phyloP scores from a whole-genome alignment of 495 filamentous ascomycete genomes.

The Alectoria sarmentosa region DNA sequence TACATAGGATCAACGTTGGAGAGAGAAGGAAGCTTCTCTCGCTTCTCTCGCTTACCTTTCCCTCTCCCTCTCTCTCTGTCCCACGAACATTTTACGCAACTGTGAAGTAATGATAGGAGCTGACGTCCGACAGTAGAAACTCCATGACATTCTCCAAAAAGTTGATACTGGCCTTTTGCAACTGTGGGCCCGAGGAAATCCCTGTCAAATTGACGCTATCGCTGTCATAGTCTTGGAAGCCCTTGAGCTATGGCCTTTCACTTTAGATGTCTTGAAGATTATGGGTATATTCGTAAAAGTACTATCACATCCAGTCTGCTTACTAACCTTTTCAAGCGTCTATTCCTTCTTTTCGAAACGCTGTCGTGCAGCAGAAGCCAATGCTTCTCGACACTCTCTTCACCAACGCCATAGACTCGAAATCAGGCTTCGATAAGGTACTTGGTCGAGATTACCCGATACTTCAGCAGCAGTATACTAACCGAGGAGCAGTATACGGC shows the following conservation, averaged over 20 bases:
- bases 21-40: not conserved
- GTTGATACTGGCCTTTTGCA: constrained; percentile 22
- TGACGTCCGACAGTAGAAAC: constrained; percentile 30
- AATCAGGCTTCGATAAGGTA: constrained; percentile 32
- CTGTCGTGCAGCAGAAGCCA: constrained; percentile 37
- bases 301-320: not conserved
- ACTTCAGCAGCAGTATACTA: not conserved
- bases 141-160: constrained; percentile 32
- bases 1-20: not conserved
- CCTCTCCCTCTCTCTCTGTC: not conserved
- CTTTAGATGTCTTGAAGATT: constrained; percentile 34
- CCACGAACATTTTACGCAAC: not conserved
- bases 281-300: constrained; percentile 33
- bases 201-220: constrained; percentile 40
- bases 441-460: not conserved
- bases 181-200: constrained; percentile 40
- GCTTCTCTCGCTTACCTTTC: too few species aligned
- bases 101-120: not conserved
- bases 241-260: constrained; percentile 36
- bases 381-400: constrained; percentile 39
- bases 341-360: constrained; percentile 34
- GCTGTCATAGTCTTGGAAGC: constrained; percentile 40
- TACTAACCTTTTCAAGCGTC: constrained; percentile 27
- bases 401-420: constrained; percentile 30
- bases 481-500: constrained; percentile 31